Conservation (phyloP, 2,329 filamentous ascomycete genomes). For the Botryotinia calthae region DNA sequence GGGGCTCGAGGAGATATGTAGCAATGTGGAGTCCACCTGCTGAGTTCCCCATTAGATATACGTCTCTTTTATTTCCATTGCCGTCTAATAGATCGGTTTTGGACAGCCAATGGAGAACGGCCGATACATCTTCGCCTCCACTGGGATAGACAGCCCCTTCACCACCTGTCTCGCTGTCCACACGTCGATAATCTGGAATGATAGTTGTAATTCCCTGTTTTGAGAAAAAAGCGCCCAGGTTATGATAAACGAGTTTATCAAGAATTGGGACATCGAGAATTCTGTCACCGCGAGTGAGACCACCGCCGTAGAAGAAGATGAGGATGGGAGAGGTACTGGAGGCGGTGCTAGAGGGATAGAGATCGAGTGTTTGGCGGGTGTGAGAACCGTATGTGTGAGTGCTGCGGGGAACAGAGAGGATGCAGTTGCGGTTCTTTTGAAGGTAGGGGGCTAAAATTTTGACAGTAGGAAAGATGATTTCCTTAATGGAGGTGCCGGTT, state of each 20-base stretch:
- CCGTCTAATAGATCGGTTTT: constrained; percentile 30
- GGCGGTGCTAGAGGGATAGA: constrained; percentile 29
- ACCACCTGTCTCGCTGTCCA: constrained; percentile 29
- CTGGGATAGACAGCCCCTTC: constrained; percentile 34
- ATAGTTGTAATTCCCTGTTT: constrained; percentile 31
- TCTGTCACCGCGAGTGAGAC: constrained; percentile 34
- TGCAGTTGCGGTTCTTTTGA: constrained; percentile 28
- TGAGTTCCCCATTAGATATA: constrained; percentile 37
- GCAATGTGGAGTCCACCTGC: constrained; percentile 36
- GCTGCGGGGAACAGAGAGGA: constrained; percentile 29
- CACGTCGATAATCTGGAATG: constrained; percentile 35
- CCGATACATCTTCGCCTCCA: constrained; percentile 36
- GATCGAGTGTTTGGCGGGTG: constrained; percentile 35
- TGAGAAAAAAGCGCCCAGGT: constrained; percentile 37
- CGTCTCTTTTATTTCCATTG: constrained; percentile 25
- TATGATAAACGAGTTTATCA: constrained; percentile 33
- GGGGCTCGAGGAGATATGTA: constrained; percentile 33
- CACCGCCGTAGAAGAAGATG: constrained; percentile 37
- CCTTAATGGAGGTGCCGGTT: constrained; percentile 25
- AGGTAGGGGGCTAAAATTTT: constrained; percentile 33
- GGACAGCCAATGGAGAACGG: constrained; percentile 20
- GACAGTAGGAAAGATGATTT: constrained; percentile 30
- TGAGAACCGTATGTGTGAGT: constrained; percentile 34
- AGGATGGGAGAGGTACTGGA: constrained; percentile 28
- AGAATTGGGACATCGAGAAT: constrained; percentile 22